Evolutionary conservation across 352 stramenopile species (phyloP).

Genomic region (Pythium oligandrum): DNA sequence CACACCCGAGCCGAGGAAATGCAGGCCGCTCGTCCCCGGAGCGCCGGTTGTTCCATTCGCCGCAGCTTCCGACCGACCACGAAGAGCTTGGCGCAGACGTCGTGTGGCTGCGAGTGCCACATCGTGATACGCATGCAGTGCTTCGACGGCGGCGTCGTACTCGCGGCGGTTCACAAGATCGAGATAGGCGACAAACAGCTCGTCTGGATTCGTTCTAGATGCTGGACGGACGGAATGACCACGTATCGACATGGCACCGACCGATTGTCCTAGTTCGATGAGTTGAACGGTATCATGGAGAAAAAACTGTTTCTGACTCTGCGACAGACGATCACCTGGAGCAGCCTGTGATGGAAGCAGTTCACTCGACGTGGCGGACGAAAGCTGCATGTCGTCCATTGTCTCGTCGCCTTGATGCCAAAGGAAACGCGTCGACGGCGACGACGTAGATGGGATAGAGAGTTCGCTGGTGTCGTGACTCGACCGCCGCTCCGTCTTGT

Average conservation of each 20-base stretch:
- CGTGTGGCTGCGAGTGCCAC: conserved; percentile 46
- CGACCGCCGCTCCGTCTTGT: conserved; percentile 20
- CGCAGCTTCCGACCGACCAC: not conserved
- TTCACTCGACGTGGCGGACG: not conserved
- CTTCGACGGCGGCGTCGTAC: conserved; percentile 83
- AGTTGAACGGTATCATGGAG: conserved; percentile 40
- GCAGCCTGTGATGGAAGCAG: conserved; percentile 15
- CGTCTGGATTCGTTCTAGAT: conserved; percentile 36
- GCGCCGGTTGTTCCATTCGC: not conserved
- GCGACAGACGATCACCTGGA: conserved; percentile 20
- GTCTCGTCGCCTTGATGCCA: conserved; percentile 13
- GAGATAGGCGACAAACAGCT: conserved; percentile 85
- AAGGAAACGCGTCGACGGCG: conserved; percentile 17
- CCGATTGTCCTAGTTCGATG: conserved; percentile 22
- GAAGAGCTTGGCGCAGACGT: conserved; percentile 6
- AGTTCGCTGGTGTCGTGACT: conserved; percentile 8
- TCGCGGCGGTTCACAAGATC: conserved; percentile 78
- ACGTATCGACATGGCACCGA: not conserved
- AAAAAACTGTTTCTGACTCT: conserved; percentile 56
- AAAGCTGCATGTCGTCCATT: conserved; percentile 19
- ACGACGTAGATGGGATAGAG: conserved; percentile 17
- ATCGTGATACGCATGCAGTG: conserved; percentile 93
- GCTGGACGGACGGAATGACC: not conserved
- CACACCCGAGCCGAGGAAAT: conserved; percentile 63
- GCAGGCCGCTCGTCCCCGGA: conserved; percentile 17